These are phyloP conservation scores for Chenopodium album DNA, from an alignment of 148 eudicot genomes.

Conservation along the genomic window DNA sequence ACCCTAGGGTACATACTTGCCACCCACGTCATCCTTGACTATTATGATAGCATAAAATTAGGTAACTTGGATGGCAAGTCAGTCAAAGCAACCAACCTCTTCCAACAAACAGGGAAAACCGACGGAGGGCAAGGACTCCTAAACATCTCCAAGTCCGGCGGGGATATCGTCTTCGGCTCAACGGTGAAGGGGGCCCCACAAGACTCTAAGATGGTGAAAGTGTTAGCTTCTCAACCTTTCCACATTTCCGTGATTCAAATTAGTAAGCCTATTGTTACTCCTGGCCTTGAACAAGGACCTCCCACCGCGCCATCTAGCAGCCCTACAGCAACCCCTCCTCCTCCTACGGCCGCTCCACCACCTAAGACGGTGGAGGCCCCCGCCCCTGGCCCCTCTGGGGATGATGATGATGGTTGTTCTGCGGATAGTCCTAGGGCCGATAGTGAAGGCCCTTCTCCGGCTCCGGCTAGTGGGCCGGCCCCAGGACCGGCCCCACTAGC, in stretches of 20 bases:
- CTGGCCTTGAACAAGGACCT: slow-evolving; percentile 35
- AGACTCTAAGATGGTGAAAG: slow-evolving; percentile 28
- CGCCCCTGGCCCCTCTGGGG: not conserved
- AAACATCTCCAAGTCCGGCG: slow-evolving; percentile 24
- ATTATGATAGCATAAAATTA: slow-evolving; percentile 36
- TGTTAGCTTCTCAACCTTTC: slow-evolving; percentile 37
- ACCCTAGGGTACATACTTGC: slow-evolving; percentile 25
- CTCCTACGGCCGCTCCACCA: slow-evolving; percentile 19
- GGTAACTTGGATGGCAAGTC: slow-evolving; percentile 22
- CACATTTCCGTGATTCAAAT: slow-evolving; percentile 46
- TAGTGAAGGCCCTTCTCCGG: slow-evolving; percentile 1
- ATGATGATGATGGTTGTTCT: slow-evolving; percentile 9
- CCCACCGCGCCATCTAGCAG: slow-evolving; percentile 10
- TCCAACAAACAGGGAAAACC: slow-evolving; percentile 40
- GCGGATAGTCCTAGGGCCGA: slow-evolving; percentile 4
- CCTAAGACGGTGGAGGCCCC: slow-evolving; percentile 15
- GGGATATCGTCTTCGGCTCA: slow-evolving; percentile 30
- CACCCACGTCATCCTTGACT: slow-evolving; percentile 41
- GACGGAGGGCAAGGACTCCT: slow-evolving; percentile 30
- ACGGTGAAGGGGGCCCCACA: slow-evolving; percentile 35
- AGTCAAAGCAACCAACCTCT: slow-evolving; percentile 30
- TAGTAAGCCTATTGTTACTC: slow-evolving; percentile 34
- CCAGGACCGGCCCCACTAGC: slow-evolving; percentile 6
- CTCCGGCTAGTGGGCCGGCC: slow-evolving; percentile 6
- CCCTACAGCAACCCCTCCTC: slow-evolving; percentile 26